Percentiles rank a stretch among this genome's conserved stretches.
Evolutionary conservation across 495 filamentous ascomycete genomes (phyloP).

Genomic region (Letharia lupina): DNA sequence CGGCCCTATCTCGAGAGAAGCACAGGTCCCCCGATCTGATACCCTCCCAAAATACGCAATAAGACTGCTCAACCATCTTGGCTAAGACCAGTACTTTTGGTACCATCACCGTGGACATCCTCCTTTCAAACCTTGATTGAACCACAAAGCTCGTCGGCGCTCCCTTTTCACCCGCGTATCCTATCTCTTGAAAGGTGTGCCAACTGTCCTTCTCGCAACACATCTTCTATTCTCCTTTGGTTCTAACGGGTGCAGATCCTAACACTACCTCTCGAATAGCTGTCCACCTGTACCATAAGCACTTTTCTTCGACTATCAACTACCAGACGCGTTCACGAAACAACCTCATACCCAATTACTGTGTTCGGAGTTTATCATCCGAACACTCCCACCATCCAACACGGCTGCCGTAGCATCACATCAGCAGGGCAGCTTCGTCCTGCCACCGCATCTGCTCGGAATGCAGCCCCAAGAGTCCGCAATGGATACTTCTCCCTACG

Average conservation of each 20-base stretch:
- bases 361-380: slow-evolving; percentile 10
- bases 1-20: slow-evolving; percentile 1
- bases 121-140: background rate
- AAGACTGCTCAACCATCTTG: background rate
- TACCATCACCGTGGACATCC: background rate
- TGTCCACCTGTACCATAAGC: slow-evolving; percentile 11
- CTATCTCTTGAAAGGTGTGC: background rate
- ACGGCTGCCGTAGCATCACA: slow-evolving; percentile 21
- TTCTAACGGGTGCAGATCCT: slow-evolving; percentile 3
- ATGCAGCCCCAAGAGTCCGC: slow-evolving; percentile 65
- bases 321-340: background rate
- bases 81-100: background rate
- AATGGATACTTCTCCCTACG: slow-evolving; percentile 35
- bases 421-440: slow-evolving; percentile 65
- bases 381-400: slow-evolving; percentile 4
- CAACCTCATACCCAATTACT: slow-evolving; percentile 2
- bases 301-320: slow-evolving; percentile 4
- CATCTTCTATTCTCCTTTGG: too few species aligned
- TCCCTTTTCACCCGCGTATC: background rate
- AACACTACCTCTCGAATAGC: background rate
- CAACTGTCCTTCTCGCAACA: background rate
- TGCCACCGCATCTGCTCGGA: slow-evolving; percentile 67
- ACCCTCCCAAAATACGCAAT: background rate
- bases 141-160: slow-evolving; percentile 5
- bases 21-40: background rate